Evolutionary conservation across 2,329 filamentous ascomycete species (phyloP).

Genomic region (Ophiosphaerella korrae): DNA sequence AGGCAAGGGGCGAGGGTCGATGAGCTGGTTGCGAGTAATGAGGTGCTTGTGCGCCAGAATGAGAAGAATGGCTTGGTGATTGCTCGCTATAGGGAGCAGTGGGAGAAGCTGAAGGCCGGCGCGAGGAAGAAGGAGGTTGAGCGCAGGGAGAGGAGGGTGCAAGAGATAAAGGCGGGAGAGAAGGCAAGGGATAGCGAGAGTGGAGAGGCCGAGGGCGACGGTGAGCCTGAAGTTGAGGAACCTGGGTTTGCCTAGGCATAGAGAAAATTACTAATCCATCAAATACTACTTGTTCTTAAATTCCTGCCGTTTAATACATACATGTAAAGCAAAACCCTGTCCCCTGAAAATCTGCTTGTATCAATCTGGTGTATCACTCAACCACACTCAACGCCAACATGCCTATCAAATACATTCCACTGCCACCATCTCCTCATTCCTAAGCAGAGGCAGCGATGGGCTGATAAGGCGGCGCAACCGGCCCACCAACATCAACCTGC

Average conservation of each 20-base stretch:
- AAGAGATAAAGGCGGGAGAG: conserved; percentile 17
- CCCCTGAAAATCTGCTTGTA: not conserved
- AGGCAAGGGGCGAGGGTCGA: conserved; percentile 29
- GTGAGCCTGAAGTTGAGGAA: conserved; percentile 22
- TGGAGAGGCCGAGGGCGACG: conserved; percentile 15
- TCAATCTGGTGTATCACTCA: not conserved
- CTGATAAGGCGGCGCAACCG: conserved; percentile 39
- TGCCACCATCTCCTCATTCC: not conserved
- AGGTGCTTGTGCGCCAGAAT: conserved; percentile 66
- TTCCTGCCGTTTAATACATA: not conserved
- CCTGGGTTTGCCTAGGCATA: conserved; percentile 39
- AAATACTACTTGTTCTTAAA: too few species aligned
- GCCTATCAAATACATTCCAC: not conserved
- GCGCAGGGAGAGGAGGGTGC: conserved; percentile 25
- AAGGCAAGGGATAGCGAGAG: conserved; percentile 22
- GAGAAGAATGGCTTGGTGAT: conserved; percentile 63
- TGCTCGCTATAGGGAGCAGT: conserved; percentile 65
- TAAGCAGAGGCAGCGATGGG: conserved; percentile 41
- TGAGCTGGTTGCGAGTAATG: conserved; percentile 65
- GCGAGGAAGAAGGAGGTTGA: conserved; percentile 51
- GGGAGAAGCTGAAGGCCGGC: conserved; percentile 71
- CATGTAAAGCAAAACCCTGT: not conserved
- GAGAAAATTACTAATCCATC: too few species aligned
- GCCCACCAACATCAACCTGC: conserved; percentile 34
- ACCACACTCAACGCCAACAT: not conserved